phyloP scores from a whole-genome alignment of 345 rosid species.

The Dipteronia sinensis region DNA sequence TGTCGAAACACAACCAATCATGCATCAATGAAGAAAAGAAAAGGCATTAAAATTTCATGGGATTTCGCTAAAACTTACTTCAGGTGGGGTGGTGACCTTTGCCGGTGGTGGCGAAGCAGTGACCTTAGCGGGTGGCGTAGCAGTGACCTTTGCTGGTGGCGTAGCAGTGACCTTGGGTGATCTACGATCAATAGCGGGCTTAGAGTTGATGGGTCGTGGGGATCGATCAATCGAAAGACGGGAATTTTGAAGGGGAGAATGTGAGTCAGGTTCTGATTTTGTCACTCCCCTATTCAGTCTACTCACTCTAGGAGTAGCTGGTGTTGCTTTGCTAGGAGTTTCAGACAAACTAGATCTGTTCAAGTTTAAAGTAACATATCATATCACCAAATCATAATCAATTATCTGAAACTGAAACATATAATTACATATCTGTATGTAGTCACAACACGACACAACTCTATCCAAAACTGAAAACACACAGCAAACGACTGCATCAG shows the following conservation, averaged over 20 bases:
- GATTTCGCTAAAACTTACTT: slow-evolving; percentile 47
- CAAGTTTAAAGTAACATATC: slow-evolving; percentile 22
- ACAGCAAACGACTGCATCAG: background rate
- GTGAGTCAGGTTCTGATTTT: slow-evolving; percentile 65
- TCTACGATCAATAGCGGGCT: slow-evolving; percentile 66
- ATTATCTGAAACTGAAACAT: slow-evolving; percentile 12
- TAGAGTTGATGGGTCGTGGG: slow-evolving; percentile 61
- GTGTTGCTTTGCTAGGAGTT: slow-evolving; percentile 67
- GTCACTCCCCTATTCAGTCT: slow-evolving; percentile 50
- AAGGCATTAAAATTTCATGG: background rate
- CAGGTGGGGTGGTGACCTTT: slow-evolving; percentile 43
- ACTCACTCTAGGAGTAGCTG: slow-evolving; percentile 70
- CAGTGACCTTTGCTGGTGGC: slow-evolving; percentile 5
- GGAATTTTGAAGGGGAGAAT: slow-evolving; percentile 55
- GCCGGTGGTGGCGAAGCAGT: background rate
- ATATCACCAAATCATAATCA: slow-evolving; percentile 17
- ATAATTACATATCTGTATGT: slow-evolving; percentile 13
- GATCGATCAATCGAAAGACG: slow-evolving; percentile 77
- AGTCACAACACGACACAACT: background rate
- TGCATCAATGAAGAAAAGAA: background rate
- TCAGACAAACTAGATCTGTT: slow-evolving; percentile 75
- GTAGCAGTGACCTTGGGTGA: slow-evolving; percentile 53
- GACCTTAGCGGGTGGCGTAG: background rate
- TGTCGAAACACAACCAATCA: background rate
- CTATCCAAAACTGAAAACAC: background rate